Evolutionary conservation across 345 rosid species (phyloP).

Genomic region (Aurinia saxatilis): DNA sequence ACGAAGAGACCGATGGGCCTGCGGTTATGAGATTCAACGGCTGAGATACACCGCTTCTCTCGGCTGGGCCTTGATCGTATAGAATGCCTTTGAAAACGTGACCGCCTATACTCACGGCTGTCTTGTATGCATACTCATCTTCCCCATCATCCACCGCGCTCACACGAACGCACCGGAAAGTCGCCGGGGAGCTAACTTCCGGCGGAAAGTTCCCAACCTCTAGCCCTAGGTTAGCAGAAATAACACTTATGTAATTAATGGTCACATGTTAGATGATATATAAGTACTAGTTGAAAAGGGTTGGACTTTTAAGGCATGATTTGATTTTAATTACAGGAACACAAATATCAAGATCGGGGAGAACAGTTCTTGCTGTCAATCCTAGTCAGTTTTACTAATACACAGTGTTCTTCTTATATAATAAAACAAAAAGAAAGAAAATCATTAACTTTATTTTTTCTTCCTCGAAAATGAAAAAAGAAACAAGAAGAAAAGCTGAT

Average conservation of each 20-base stretch:
- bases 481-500: conserved; percentile 20
- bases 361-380: conserved; percentile 24
- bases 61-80: conserved; percentile 66
- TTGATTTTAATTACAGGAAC: not conserved
- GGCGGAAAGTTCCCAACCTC: conserved; percentile 61
- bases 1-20: conserved; percentile 25
- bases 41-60: conserved; percentile 24
- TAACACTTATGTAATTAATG: not conserved
- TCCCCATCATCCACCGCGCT: conserved; percentile 60
- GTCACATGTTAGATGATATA: not conserved
- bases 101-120: conserved; percentile 79
- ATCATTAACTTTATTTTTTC: not conserved
- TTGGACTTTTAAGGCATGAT: not conserved
- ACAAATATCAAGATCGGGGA: conserved; percentile 6
- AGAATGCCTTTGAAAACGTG: conserved; percentile 85
- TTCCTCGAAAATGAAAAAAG: conserved; percentile 17
- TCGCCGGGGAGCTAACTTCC: conserved; percentile 55
- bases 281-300: not conserved
- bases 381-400: conserved; percentile 23
- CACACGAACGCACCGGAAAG: conserved; percentile 69
- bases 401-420: conserved; percentile 17
- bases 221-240: conserved; percentile 40
- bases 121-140: conserved; percentile 78
- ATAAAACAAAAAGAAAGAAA: not conserved
- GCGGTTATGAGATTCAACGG: conserved; percentile 42